These are phyloP conservation scores for Crithidia expoeki DNA, from an alignment of 208 protist species.

Conservation along the genomic window DNA sequence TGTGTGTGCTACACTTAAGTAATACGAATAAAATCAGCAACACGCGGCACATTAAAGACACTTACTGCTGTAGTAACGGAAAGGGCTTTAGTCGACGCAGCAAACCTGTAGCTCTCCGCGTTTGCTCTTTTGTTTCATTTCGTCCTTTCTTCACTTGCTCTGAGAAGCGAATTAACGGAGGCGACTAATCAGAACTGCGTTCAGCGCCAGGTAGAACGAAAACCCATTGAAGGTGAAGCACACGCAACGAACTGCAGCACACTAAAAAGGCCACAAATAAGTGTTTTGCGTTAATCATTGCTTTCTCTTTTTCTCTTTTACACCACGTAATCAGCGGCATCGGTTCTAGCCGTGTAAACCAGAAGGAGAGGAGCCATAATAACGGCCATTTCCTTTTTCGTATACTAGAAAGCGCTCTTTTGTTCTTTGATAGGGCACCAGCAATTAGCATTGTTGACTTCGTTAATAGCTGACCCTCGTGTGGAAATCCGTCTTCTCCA, in stretches of 20 bases:
- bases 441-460: constrained; percentile 9
- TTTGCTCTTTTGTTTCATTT: too few species aligned
- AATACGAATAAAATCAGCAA: background rate
- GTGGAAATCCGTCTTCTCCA: background rate
- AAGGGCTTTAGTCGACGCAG: too few species aligned
- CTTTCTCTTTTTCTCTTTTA: background rate
- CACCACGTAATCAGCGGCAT: too few species aligned
- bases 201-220: background rate
- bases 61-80: too few species aligned
- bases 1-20: background rate
- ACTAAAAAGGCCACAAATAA: background rate
- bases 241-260: background rate
- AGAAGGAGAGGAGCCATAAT: background rate
- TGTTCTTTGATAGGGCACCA: constrained; percentile 11
- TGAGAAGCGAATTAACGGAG: background rate
- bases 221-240: background rate
- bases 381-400: background rate
- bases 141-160: background rate
- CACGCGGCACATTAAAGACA: too few species aligned
- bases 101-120: too few species aligned
- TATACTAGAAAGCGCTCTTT: constrained; percentile 5
- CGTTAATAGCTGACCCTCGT: constrained; percentile 11
- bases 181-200: background rate
- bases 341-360: too few species aligned
- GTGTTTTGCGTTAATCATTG: background rate